Percentiles rank a stretch among this genome's conserved stretches.
Evolutionary conservation across 2,329 filamentous ascomycete genomes (phyloP).

Genomic region (Westerdykella ornata): DNA sequence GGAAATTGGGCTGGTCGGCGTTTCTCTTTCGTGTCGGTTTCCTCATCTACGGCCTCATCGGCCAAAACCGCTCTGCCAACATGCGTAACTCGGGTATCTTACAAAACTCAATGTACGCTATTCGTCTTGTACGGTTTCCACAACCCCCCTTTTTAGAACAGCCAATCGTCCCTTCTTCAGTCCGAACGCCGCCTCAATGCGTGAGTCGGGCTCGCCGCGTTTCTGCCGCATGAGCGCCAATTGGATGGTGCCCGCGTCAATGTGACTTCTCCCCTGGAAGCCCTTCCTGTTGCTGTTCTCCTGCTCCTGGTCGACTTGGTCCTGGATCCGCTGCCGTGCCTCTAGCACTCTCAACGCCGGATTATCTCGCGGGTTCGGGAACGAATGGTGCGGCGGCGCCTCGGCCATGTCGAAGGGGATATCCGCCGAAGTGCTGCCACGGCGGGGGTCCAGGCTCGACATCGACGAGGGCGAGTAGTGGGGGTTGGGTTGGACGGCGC

Average conservation of each 20-base stretch:
- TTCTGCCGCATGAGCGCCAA: conserved; percentile 30
- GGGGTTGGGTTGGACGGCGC: conserved; percentile 52
- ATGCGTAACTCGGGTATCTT: too few species aligned
- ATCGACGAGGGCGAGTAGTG: conserved; percentile 51
- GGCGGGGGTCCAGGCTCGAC: conserved; percentile 38
- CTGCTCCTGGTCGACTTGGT: conserved; percentile 50
- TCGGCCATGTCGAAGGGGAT: conserved; percentile 29
- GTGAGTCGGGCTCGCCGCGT: conserved; percentile 23
- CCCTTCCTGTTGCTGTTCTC: conserved; percentile 39
- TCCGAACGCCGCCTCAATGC: conserved; percentile 28
- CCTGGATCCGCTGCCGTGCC: conserved; percentile 46
- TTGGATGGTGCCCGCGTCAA: conserved; percentile 41
- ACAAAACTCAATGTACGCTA: conserved; percentile 4
- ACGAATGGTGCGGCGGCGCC: conserved; percentile 24
- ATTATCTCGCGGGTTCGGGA: conserved; percentile 40
- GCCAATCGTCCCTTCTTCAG: conserved; percentile 31
- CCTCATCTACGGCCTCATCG: too few species aligned
- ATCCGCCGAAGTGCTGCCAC: conserved; percentile 19
- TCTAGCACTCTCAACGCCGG: conserved; percentile 51
- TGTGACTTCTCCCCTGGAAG: conserved; percentile 39
- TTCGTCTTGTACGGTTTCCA: conserved; percentile 17
- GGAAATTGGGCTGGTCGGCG: conserved; percentile 8
- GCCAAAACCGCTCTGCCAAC: too few species aligned
- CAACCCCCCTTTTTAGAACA: conserved; percentile 18
- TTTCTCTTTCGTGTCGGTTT: conserved; percentile 5